phyloP scores from a whole-genome alignment of 441 rosid genomes.

The Gossypium gossypioides region DNA sequence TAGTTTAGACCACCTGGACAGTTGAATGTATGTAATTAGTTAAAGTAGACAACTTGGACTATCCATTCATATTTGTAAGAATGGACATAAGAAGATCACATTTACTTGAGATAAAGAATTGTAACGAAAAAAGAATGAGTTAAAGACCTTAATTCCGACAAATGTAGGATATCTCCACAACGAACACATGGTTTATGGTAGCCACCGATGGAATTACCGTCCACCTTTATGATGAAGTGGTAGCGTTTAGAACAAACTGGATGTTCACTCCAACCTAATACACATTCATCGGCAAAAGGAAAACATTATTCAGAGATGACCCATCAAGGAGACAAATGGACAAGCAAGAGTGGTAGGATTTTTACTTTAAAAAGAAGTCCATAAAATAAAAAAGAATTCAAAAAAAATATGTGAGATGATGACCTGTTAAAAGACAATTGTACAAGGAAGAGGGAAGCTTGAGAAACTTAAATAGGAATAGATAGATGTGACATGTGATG shows the following conservation, averaged over 20 bases:
- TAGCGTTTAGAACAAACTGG: constrained; percentile 61
- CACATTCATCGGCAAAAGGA: background rate
- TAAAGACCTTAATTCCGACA: constrained; percentile 42
- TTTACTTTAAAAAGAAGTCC: background rate
- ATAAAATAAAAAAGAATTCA: background rate
- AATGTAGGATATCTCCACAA: constrained; percentile 40
- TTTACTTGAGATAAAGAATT: background rate
- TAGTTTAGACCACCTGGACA: background rate
- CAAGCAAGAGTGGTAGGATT: background rate
- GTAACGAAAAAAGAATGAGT: background rate
- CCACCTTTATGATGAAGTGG: constrained; percentile 59
- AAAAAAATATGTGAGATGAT: background rate
- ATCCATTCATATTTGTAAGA: background rate
- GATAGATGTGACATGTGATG: background rate
- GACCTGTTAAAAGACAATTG: background rate
- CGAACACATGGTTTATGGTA: constrained; percentile 41
- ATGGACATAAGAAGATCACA: background rate
- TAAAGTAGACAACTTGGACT: background rate
- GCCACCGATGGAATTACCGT: constrained; percentile 45
- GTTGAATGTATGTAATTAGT: background rate
- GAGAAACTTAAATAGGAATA: background rate
- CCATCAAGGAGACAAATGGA: background rate
- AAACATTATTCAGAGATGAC: background rate
- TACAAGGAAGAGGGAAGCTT: background rate
- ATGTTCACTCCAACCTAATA: constrained; percentile 68